A percentile compares a stretch with the other conserved stretches of the same genome.
phyloP scores from a whole-genome alignment of 352 stramenopile species.

The Pythium aquatile region DNA sequence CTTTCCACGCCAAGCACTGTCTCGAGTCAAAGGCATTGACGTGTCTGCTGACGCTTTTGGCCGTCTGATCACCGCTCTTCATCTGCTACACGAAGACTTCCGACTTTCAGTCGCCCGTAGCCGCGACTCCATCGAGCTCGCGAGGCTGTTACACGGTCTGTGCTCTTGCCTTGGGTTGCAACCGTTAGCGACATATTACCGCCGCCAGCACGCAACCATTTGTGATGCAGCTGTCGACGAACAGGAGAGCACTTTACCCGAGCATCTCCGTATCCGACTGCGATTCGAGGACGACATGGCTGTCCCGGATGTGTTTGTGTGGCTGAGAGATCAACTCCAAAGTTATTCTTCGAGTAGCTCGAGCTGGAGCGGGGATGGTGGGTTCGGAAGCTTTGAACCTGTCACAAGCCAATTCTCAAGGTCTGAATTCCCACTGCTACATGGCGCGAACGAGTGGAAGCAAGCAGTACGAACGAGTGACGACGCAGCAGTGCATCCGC shows the following conservation, averaged over 20 bases:
- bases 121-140: conserved; percentile 21
- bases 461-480: background rate
- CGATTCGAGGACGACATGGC: conserved; percentile 19
- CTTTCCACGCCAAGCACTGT: background rate
- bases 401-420: conserved; percentile 3
- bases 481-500: conserved; percentile 7
- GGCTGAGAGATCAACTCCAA: conserved; percentile 40
- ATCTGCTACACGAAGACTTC: conserved; percentile 71
- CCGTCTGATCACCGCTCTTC: conserved; percentile 31
- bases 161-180: conserved; percentile 30
- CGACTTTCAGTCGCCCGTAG: conserved; percentile 38
- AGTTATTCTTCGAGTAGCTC: conserved; percentile 3
- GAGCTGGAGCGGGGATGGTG: background rate
- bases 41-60: conserved; percentile 3
- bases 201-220: conserved; percentile 6
- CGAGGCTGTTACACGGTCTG: conserved; percentile 36
- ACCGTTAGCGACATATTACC: conserved; percentile 55
- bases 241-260: background rate
- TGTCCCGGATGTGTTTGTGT: conserved; percentile 52
- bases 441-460: conserved; percentile 13
- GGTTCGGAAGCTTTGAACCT: conserved; percentile 16
- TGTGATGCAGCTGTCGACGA: background rate
- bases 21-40: background rate
- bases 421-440: conserved; percentile 18
- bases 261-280: conserved; percentile 2